These are phyloP conservation scores for Cenchrus purpureus DNA, from an alignment of 176 grass and related monocot genomes.

Conservation along the genomic window DNA sequence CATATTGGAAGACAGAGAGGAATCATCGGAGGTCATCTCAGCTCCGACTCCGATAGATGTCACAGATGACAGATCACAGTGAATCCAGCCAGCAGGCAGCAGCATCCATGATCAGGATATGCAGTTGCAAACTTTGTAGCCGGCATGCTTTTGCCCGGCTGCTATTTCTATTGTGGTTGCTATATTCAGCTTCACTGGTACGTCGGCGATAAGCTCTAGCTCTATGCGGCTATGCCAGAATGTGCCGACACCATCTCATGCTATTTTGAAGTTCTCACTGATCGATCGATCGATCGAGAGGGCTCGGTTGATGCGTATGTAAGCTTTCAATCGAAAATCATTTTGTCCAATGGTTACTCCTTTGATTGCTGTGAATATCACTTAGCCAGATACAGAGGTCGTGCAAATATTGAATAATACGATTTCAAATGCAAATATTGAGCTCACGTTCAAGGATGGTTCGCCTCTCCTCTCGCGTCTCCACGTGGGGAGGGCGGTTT, in stretches of 20 bases:
- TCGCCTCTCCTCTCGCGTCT: too few relatives aligned
- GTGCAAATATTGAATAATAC: background rate
- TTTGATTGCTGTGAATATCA: background rate
- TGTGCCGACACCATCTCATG: slow-evolving; percentile 7
- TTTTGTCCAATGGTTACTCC: background rate
- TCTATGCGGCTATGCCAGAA: background rate
- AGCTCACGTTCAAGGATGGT: too few relatives aligned
- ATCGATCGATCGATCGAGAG: too few relatives aligned
- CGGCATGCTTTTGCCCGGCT: slow-evolving; percentile 9
- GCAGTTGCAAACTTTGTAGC: slow-evolving; percentile 21
- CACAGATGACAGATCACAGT: background rate
- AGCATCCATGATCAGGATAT: slow-evolving; percentile 4
- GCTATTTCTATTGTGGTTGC: background rate
- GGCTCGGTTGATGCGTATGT: background rate
- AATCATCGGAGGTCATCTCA: slow-evolving; percentile 17
- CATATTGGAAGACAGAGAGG: slow-evolving; percentile 17
- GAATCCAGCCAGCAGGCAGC: background rate
- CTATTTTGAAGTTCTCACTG: background rate
- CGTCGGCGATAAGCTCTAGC: background rate
- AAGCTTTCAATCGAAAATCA: background rate
- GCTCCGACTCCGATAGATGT: background rate
- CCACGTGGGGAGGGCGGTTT: too few relatives aligned
- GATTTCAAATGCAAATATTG: too few relatives aligned
- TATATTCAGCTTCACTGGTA: background rate
- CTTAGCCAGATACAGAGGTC: background rate